Conservation (phyloP, 2,329 filamentous ascomycete genomes). For the Fusarium lateritium region DNA sequence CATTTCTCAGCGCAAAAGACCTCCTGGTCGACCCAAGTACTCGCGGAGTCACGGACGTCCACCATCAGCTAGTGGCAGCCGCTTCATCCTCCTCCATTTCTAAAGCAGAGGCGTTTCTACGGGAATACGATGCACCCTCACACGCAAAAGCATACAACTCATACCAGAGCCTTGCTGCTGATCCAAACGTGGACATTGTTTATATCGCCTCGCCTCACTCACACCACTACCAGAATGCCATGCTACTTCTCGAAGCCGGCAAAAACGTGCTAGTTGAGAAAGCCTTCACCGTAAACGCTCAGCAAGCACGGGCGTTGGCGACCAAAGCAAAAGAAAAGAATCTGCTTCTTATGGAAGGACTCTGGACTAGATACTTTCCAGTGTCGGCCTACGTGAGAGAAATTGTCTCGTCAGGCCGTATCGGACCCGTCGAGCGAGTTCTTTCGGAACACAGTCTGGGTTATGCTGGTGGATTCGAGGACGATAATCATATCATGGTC, state of each 20-base stretch:
- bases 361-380: slow-evolving; percentile 77
- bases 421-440: slow-evolving; percentile 73
- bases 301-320: too few relatives aligned
- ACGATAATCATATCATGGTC: slow-evolving; percentile 75
- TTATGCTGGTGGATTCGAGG: slow-evolving; percentile 6
- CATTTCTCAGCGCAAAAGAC: slow-evolving; percentile 65
- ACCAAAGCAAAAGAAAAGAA: too few relatives aligned
- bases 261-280: too few relatives aligned
- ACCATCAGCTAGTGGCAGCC: slow-evolving; percentile 83
- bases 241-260: too few relatives aligned
- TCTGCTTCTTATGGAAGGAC: too few relatives aligned
- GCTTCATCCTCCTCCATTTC: slow-evolving; percentile 80
- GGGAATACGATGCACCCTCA: slow-evolving; percentile 75
- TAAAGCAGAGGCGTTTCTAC: slow-evolving; percentile 79
- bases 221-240: too few relatives aligned
- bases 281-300: too few relatives aligned
- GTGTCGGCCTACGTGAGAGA: slow-evolving; percentile 80
- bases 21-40: slow-evolving; percentile 79
- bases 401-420: slow-evolving; percentile 66
- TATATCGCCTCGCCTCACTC: too few relatives aligned
- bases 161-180: slow-evolving; percentile 73
- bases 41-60: slow-evolving; percentile 78
- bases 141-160: slow-evolving; percentile 80
- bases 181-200: too few relatives aligned
- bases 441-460: slow-evolving; percentile 43